A percentile compares a stretch with the other conserved stretches of the same genome.
Conservation (phyloP, 2,329 filamentous ascomycete species). For the Phyllosticta citribraziliensis region DNA sequence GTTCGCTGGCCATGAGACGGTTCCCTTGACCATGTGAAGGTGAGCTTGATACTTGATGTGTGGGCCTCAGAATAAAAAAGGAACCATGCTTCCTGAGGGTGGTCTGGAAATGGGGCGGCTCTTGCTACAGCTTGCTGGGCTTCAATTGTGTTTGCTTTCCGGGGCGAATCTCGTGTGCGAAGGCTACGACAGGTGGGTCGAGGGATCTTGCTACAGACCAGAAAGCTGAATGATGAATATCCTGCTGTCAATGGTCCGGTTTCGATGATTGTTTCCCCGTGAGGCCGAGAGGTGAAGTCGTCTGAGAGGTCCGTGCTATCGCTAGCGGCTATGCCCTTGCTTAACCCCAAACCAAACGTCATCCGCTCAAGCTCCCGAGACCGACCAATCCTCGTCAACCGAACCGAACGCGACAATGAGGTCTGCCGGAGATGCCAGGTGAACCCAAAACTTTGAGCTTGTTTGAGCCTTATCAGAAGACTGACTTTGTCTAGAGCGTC, state of each 20-base stretch:
- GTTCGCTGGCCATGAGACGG: no score
- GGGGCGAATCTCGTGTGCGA: no score
- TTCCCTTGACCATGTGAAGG: no score
- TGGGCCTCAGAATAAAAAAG: no score
- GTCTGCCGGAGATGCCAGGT: constrained; percentile 11
- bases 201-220: no score
- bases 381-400: constrained; percentile 2
- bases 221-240: no score
- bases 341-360: constrained; percentile 3
- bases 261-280: not conserved
- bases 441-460: not conserved
- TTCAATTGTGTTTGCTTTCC: not conserved
- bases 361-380: constrained; percentile 2
- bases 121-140: no score
- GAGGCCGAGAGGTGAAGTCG: not conserved
- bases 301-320: not conserved
- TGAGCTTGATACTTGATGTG: no score
- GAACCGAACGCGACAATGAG: constrained; percentile 11
- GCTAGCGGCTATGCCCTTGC: not conserved
- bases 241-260: no score
- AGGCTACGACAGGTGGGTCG: no score
- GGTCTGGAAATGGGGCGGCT: no score
- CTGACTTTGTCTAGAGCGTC: not conserved
- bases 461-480: not conserved
- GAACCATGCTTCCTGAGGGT: no score